phyloP scores from a whole-genome alignment of 805 yeast species.

The Starmerella floricola region DNA sequence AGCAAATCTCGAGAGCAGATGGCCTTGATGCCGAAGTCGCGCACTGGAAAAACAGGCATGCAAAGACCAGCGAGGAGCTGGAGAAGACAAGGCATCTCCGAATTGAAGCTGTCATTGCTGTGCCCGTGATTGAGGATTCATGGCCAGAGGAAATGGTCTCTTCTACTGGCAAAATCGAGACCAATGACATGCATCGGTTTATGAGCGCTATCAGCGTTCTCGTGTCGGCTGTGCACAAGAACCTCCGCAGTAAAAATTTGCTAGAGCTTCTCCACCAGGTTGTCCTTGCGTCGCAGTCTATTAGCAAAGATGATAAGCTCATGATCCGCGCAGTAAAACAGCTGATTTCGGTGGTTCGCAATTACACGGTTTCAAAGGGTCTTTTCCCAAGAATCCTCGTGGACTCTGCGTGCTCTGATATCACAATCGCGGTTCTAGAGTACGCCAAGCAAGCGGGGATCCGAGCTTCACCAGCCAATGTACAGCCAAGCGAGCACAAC shows the following conservation, averaged over 20 bases:
- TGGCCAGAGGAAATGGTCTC: constrained; percentile 3
- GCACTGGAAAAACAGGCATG: constrained; percentile 29
- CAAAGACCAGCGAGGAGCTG: constrained; percentile 25
- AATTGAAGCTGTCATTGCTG: constrained; percentile 15
- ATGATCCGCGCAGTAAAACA: constrained; percentile 61
- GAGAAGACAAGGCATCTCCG: constrained; percentile 13
- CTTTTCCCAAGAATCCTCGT: constrained; percentile 58
- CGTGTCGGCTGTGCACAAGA: constrained; percentile 24
- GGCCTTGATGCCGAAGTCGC: constrained; percentile 27
- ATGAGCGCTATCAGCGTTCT: constrained; percentile 29
- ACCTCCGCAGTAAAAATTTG: constrained; percentile 18
- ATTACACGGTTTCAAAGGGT: constrained; percentile 51
- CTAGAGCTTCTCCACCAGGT: constrained; percentile 28
- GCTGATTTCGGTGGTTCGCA: constrained; percentile 64
- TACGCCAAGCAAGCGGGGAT: constrained; percentile 6
- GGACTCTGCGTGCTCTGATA: constrained; percentile 64
- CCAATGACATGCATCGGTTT: constrained; percentile 24
- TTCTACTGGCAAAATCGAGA: constrained; percentile 25
- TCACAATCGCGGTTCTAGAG: constrained; percentile 46
- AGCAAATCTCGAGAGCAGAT: constrained; percentile 23
- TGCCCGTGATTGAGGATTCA: constrained; percentile 5
- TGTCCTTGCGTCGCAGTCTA: constrained; percentile 26
- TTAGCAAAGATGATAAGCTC: constrained; percentile 23
- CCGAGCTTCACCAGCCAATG: too few relatives aligned
- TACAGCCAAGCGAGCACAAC: too few relatives aligned